phyloP scores from a whole-genome alignment of 2,329 filamentous ascomycete genomes.

The Ophiostoma tasmaniense region DNA sequence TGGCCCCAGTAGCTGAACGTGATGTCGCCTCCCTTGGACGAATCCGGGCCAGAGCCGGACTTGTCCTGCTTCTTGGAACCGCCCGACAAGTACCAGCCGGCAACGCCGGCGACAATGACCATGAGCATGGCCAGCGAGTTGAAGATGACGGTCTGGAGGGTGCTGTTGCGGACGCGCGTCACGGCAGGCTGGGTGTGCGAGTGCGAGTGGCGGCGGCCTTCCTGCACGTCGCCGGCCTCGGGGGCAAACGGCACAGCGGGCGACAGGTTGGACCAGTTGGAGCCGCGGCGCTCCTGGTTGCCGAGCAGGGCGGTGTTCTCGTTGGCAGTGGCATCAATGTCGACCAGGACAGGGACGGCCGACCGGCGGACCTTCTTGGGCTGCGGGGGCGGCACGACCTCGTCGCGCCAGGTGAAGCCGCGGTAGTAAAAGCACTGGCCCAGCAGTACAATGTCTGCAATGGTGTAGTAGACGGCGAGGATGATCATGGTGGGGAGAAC shows the following conservation, averaged over 20 bases:
- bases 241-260: slow-evolving; percentile 60
- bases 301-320: slow-evolving; percentile 46
- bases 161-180: slow-evolving; percentile 36
- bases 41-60: background rate
- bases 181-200: slow-evolving; percentile 13
- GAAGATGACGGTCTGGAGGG: slow-evolving; percentile 55
- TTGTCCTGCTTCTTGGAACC: slow-evolving; percentile 34
- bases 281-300: slow-evolving; percentile 39
- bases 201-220: background rate
- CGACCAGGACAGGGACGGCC: slow-evolving; percentile 21
- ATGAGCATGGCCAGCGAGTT: slow-evolving; percentile 69
- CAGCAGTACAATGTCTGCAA: slow-evolving; percentile 53
- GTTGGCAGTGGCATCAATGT: slow-evolving; percentile 25
- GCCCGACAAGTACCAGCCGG: slow-evolving; percentile 74
- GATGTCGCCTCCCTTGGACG: slow-evolving; percentile 32
- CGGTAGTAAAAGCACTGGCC: slow-evolving; percentile 93
- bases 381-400: slow-evolving; percentile 36
- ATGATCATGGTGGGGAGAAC: slow-evolving; percentile 79
- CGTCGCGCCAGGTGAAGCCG: slow-evolving; percentile 62
- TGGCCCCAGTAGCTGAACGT: slow-evolving; percentile 73
- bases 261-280: slow-evolving; percentile 58
- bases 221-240: background rate
- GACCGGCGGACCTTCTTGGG: slow-evolving; percentile 21
- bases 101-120: slow-evolving; percentile 72
- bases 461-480: slow-evolving; percentile 25